These are phyloP conservation scores for Aureobasidium sp. DNA, from an alignment of 2,329 filamentous ascomycete species.

Conservation along the genomic window DNA sequence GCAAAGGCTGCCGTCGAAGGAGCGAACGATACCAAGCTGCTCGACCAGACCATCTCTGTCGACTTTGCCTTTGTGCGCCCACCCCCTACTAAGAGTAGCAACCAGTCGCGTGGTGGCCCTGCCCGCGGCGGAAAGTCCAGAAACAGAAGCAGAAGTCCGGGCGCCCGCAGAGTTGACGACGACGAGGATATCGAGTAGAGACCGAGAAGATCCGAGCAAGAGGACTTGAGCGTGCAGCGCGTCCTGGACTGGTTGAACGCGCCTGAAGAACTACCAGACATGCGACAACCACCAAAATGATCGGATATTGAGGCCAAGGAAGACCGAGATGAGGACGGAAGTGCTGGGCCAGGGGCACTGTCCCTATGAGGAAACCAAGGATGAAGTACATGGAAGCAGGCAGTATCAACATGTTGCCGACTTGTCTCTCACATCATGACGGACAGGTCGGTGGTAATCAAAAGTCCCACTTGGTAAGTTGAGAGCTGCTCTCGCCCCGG, in stretches of 20 bases:
- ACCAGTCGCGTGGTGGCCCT: conserved; percentile 27
- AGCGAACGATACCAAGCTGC: conserved; percentile 67
- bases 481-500: not conserved
- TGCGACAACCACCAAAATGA: not conserved
- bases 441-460: conserved; percentile 11
- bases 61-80: conserved; percentile 83
- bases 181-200: conserved; percentile 22
- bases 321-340: not conserved
- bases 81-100: conserved; percentile 52
- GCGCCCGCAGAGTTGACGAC: conserved; percentile 28
- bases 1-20: conserved; percentile 75
- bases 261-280: not conserved
- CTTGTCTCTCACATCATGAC: not conserved
- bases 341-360: not conserved
- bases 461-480: conserved; percentile 8
- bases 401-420: conserved; percentile 1
- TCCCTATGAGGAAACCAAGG: not conserved
- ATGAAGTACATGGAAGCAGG: not conserved
- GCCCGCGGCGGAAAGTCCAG: conserved; percentile 24
- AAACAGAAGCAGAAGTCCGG: conserved; percentile 39
- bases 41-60: conserved; percentile 73
- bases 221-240: not conserved
- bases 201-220: not conserved
- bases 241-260: not conserved
- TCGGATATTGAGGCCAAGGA: not conserved